These are phyloP conservation scores for Agrocybe chaxingu DNA, from an alignment of 768 basidiomycete species.

Conservation along the genomic window DNA sequence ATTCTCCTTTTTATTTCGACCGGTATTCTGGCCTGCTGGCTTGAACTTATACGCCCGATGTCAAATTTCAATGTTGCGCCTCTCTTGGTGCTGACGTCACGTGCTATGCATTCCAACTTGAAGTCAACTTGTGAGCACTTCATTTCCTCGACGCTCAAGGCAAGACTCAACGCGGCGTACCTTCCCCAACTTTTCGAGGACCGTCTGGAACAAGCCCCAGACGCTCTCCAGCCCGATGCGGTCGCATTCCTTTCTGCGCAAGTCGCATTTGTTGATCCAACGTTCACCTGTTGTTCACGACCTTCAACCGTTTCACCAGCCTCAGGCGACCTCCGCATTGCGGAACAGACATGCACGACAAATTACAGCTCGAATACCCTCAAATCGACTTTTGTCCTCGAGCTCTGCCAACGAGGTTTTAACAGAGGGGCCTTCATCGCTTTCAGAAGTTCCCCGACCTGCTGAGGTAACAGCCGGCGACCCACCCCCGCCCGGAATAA, in stretches of 20 bases:
- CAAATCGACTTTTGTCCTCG: constrained; percentile 13
- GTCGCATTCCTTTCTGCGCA: constrained; percentile 34
- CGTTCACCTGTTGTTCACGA: constrained; percentile 17
- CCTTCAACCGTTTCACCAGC: constrained; percentile 9
- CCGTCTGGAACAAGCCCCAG: background rate
- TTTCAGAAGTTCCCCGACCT: background rate
- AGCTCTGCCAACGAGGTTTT: constrained; percentile 4
- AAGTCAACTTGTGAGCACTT: too few species aligned
- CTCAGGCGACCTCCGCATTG: constrained; percentile 15
- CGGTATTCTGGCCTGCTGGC: background rate
- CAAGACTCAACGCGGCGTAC: background rate
- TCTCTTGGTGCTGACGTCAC: too few species aligned
- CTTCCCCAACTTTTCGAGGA: too few species aligned
- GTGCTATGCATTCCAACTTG: too few species aligned
- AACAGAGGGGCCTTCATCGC: constrained; percentile 8
- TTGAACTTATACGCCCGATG: background rate
- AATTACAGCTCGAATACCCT: constrained; percentile 4
- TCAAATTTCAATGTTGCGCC: background rate
- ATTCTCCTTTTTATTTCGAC: background rate
- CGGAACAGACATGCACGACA: constrained; percentile 7
- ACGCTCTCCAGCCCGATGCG: constrained; percentile 26
- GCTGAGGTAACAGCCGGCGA: too few species aligned
- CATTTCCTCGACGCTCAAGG: background rate
- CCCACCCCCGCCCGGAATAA: too few species aligned
- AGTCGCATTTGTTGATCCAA: constrained; percentile 36